phyloP scores from a whole-genome alignment of 768 basidiomycete species.

The Omphalotus guepiniiformis region DNA sequence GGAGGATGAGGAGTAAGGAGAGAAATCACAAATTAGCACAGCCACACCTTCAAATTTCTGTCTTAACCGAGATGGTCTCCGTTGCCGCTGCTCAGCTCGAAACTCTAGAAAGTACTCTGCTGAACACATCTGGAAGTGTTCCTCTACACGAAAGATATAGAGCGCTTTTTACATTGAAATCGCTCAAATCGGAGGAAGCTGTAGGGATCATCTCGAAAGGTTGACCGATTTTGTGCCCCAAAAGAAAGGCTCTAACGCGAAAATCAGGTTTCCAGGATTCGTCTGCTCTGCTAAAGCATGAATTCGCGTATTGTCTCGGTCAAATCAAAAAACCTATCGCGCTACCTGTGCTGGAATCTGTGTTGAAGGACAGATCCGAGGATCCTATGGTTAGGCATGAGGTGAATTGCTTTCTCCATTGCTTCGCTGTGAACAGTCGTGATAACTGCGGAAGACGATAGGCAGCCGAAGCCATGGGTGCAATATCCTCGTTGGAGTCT shows the following conservation, averaged over 20 bases:
- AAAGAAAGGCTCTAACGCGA: background rate
- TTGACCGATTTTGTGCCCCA: conserved; percentile 21
- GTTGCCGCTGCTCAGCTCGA: conserved; percentile 52
- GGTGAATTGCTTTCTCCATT: conserved; percentile 37
- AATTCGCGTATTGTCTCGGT: conserved; percentile 94
- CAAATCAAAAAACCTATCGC: conserved; percentile 78
- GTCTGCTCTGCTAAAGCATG: conserved; percentile 92
- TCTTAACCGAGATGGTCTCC: conserved; percentile 28
- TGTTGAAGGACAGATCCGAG: conserved; percentile 64
- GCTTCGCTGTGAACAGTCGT: conserved; percentile 11
- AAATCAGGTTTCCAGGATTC: conserved; percentile 73
- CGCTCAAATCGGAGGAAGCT: conserved; percentile 72
- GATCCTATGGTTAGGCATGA: conserved; percentile 99
- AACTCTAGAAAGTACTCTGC: conserved; percentile 68
- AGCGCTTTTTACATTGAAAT: conserved; percentile 89
- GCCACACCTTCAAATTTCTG: conserved; percentile 30
- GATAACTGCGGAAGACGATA: conserved; percentile 26
- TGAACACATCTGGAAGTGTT: conserved; percentile 69
- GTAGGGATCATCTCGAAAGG: conserved; percentile 85
- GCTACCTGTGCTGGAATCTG: conserved; percentile 71
- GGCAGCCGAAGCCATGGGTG: conserved; percentile 99
- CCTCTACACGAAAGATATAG: conserved; percentile 86
- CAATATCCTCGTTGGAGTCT: conserved; percentile 69
- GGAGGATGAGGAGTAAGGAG: conserved; percentile 16
- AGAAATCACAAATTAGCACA: conserved; percentile 48